Evolutionary conservation across 2,329 filamentous ascomycete species (phyloP).

Genomic region (Apiospora saccharicola): DNA sequence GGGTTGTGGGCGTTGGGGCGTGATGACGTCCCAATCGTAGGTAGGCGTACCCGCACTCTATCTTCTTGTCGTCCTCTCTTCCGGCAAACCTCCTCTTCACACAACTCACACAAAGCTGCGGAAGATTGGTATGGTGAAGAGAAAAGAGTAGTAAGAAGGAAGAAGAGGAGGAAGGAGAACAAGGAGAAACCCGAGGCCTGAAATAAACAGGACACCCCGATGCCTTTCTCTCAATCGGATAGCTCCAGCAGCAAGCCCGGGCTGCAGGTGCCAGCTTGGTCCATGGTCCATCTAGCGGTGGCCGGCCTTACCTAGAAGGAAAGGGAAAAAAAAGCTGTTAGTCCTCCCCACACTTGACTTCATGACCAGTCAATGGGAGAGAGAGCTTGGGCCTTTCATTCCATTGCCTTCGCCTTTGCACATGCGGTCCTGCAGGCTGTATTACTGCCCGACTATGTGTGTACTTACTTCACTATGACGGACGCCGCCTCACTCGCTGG

Average conservation of each 20-base stretch:
- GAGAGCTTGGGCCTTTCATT: background rate
- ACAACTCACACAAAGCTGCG: slow-evolving; percentile 22
- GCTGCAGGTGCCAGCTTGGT: slow-evolving; percentile 19
- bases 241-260: slow-evolving; percentile 19
- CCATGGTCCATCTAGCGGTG: slow-evolving; percentile 18
- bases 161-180: background rate
- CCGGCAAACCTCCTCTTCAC: slow-evolving; percentile 19
- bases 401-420: background rate
- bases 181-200: background rate
- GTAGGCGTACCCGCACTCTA: slow-evolving; percentile 2
- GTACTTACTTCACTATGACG: background rate
- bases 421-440: slow-evolving; percentile 2
- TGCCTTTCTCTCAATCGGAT: slow-evolving; percentile 19
- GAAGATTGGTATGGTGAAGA: slow-evolving; percentile 15
- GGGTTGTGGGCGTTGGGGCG: background rate
- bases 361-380: background rate
- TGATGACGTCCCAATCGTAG: background rate
- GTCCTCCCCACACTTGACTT: slow-evolving; percentile 9
- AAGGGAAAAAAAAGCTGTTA: slow-evolving; percentile 4
- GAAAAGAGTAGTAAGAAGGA: slow-evolving; percentile 3
- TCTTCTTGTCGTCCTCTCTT: background rate
- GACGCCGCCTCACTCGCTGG: background rate
- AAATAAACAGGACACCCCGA: slow-evolving; percentile 7
- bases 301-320: slow-evolving; percentile 21
- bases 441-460: slow-evolving; percentile 5